Evolutionary conservation across 257 asterid genomes (phyloP), one percentile per base, ranked within the genome.

Genomic region (Coffea eugenioides): DNA sequence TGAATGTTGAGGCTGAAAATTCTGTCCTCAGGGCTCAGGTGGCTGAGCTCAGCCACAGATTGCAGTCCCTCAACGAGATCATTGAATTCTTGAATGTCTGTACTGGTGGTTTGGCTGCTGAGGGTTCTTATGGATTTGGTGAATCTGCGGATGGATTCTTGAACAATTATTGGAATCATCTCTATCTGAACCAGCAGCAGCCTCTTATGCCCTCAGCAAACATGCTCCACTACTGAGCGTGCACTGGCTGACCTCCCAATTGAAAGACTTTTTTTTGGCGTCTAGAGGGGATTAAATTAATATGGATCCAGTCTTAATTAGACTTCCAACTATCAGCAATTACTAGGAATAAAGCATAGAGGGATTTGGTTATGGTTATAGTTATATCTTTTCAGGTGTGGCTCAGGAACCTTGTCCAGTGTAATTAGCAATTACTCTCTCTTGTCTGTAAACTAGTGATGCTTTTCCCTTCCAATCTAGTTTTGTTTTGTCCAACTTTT

Each of bases 11-110:
- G 71, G 87, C 99, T 6, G 98, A 96, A 25, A 96, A 96, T 86
- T 87, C 93, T 8, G 79, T 96, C 54, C 85, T 96, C 48, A 79
- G 91, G n/a, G 98, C 98, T 59, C 98, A 88, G 84, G 90, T 85
- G 20, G 87, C 89, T 9, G 99, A 92, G 84, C 93, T 96, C 34
- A 89, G 74, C 89, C 91, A 84, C 64, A 89, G 99, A 69, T 92
- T 96, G 73, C 88, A 90, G 71, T 90, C 97, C 6, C 80, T 96
- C 65, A 82, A 85, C 66, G 97, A 92, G 73, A 93, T 95, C 16
- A 79, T 83, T 51, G 69, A 77, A 66, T 85, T 82, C 78, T 14
- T 90, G 79, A 78, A 87, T 76, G 77, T 77, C 14, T 80, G 16
- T 10, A 64, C 51, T 31, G 85, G 81, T 7, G 84, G 84, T 61